Conservation (phyloP, 352 stramenopile genomes). For the Phytophthora pistaciae region DNA sequence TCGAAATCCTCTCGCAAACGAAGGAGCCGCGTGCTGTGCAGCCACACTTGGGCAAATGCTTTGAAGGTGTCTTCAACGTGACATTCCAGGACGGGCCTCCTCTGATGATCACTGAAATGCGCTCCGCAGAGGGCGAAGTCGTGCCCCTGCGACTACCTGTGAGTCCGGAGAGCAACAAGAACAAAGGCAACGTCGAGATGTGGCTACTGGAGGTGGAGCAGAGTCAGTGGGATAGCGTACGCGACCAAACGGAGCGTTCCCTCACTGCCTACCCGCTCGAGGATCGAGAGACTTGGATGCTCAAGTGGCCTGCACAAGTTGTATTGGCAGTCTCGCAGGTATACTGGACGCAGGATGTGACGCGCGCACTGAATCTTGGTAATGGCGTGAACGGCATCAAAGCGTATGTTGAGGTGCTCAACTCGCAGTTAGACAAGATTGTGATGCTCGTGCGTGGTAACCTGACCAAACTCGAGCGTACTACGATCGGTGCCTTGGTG, state of each 20-base stretch:
- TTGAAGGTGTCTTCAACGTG: constrained; percentile 93
- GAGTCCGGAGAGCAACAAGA: constrained; percentile 91
- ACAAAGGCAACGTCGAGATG: constrained; percentile 96
- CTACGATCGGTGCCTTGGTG: constrained; percentile 93
- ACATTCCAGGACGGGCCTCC: constrained; percentile 87
- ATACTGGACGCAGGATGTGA: constrained; percentile 96
- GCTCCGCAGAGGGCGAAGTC: constrained; percentile 92
- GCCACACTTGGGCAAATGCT: constrained; percentile 91
- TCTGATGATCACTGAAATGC: constrained; percentile 95
- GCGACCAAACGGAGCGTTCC: constrained; percentile 90
- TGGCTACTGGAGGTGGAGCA: constrained; percentile 94
- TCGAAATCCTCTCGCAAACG: constrained; percentile 94
- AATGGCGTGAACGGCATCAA: constrained; percentile 79
- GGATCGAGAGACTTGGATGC: constrained; percentile 89
- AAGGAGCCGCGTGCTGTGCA: constrained; percentile 95
- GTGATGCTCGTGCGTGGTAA: constrained; percentile 93
- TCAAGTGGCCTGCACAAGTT: constrained; percentile 95
- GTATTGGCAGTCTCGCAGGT: constrained; percentile 93
- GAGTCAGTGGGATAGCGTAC: constrained; percentile 93
- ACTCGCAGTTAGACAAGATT: constrained; percentile 89
- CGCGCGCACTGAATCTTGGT: constrained; percentile 73
- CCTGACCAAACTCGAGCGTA: constrained; percentile 92
- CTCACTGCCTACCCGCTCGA: constrained; percentile 88
- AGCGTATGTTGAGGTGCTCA: constrained; percentile 85
- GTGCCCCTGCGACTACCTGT: constrained; percentile 87